phyloP scores from a whole-genome alignment of 108 stramenopile genomes.

The Cyclostephanos tholiformis region DNA sequence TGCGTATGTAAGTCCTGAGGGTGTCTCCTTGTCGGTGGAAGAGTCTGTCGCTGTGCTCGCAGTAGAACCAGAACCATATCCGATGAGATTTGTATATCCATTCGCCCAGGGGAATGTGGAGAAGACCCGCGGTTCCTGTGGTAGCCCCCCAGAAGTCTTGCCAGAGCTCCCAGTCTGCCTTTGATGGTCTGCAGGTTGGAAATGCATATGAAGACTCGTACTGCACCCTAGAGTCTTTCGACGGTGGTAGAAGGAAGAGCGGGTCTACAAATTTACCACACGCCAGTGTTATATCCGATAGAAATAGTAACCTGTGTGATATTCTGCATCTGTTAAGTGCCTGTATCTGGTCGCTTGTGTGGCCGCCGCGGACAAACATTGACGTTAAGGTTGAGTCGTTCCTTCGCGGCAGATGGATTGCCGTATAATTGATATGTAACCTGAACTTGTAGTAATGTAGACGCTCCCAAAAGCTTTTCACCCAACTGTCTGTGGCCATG shows the following conservation, averaged over 20 bases:
- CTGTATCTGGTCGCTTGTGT: neutral
- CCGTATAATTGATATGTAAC: neutral
- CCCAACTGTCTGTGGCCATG: neutral
- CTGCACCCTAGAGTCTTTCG: neutral
- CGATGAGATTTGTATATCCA: neutral
- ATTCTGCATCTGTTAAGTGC: neutral
- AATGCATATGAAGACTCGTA: neutral
- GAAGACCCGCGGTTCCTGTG: neutral
- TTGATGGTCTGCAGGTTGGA: neutral
- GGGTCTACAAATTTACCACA: neutral
- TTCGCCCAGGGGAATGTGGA: neutral
- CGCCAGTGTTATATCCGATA: constrained; percentile 11
- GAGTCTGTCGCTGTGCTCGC: neutral
- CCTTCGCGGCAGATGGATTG: neutral
- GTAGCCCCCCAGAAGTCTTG: neutral
- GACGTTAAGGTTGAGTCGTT: neutral
- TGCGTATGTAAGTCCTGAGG: too few species aligned
- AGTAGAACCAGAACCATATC: neutral
- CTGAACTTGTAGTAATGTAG: neutral
- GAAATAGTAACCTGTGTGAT: neutral
- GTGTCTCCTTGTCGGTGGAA: too few species aligned
- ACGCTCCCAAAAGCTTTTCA: constrained; percentile 3
- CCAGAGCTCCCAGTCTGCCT: neutral
- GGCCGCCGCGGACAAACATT: neutral
- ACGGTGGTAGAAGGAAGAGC: neutral